phyloP scores from a whole-genome alignment of 805 yeast genomes.

The Teunomyces lycoperdinae region DNA sequence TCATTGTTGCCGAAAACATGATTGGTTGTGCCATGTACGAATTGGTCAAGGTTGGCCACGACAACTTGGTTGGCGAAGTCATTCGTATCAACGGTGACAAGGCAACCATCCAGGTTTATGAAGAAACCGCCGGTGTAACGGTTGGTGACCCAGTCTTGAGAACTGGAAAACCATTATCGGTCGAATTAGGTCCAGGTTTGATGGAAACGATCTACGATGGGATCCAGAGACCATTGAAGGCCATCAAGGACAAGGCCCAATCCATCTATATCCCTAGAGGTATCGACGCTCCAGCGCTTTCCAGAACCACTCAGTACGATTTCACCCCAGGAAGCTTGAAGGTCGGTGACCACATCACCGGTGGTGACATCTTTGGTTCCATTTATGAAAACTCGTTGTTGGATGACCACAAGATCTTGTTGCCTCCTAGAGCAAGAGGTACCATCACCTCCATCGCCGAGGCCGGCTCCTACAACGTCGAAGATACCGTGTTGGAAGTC shows the following conservation, averaged over 20 bases:
- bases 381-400: conserved; percentile 91
- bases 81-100: conserved; percentile 95
- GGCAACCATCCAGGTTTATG: conserved; percentile 98
- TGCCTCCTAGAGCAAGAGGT: conserved; percentile 99
- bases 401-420: conserved; percentile 86
- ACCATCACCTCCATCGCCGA: conserved; percentile 86
- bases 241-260: conserved; percentile 81
- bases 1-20: conserved; percentile 96
- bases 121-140: conserved; percentile 98
- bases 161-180: conserved; percentile 98
- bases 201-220: conserved; percentile 99
- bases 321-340: conserved; percentile 75
- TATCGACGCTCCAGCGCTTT: conserved; percentile 92
- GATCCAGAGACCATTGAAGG: conserved; percentile 97
- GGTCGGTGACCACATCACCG: conserved; percentile 96
- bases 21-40: conserved; percentile 99
- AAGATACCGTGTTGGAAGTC: conserved; percentile 85
- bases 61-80: conserved; percentile 95
- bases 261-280: conserved; percentile 99
- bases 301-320: conserved; percentile 78
- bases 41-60: conserved; percentile 96
- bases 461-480: conserved; percentile 88
- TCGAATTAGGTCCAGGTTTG: conserved; percentile 98
- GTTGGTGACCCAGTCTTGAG: conserved; percentile 98
- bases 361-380: conserved; percentile 96